These are phyloP conservation scores for Citrus hindsii DNA, from an alignment of 345 rosid species.

Conservation along the genomic window DNA sequence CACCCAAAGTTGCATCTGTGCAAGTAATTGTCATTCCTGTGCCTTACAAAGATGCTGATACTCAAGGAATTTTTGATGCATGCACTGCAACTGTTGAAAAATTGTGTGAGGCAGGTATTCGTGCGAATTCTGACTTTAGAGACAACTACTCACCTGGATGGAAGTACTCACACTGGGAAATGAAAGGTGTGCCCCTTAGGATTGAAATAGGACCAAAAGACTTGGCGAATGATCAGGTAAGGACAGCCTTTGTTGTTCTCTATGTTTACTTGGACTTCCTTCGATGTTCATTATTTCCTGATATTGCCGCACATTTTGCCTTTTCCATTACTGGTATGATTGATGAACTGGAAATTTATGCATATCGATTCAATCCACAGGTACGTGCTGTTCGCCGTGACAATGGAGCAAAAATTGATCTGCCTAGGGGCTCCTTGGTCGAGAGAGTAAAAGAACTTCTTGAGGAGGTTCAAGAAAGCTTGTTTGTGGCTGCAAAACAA, in stretches of 20 bases:
- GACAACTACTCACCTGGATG: constrained; percentile 97
- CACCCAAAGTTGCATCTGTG: constrained; percentile 85
- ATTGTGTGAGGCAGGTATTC: constrained; percentile 67
- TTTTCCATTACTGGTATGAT: not conserved
- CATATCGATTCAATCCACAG: constrained; percentile 33
- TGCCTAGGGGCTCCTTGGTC: constrained; percentile 53
- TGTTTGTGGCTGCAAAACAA: constrained; percentile 67
- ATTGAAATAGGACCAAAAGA: constrained; percentile 97
- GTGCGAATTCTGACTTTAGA: constrained; percentile 75
- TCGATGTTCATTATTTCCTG: not conserved
- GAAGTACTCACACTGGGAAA: constrained; percentile 98
- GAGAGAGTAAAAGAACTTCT: constrained; percentile 57
- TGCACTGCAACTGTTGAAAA: constrained; percentile 67
- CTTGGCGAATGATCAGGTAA: constrained; percentile 75
- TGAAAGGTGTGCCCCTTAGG: constrained; percentile 97
- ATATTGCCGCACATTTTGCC: not conserved
- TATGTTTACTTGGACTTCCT: not conserved
- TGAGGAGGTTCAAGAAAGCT: constrained; percentile 59
- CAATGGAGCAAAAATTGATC: constrained; percentile 61
- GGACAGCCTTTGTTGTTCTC: not conserved
- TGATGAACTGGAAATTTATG: not conserved
- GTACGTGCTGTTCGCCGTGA: constrained; percentile 90
- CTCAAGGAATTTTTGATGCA: constrained; percentile 80
- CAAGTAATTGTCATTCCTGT: constrained; percentile 91
- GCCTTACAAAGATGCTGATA: constrained; percentile 92